Conservation (phyloP, 75 land plant genomes). For the Selaginella moellendorffii region DNA sequence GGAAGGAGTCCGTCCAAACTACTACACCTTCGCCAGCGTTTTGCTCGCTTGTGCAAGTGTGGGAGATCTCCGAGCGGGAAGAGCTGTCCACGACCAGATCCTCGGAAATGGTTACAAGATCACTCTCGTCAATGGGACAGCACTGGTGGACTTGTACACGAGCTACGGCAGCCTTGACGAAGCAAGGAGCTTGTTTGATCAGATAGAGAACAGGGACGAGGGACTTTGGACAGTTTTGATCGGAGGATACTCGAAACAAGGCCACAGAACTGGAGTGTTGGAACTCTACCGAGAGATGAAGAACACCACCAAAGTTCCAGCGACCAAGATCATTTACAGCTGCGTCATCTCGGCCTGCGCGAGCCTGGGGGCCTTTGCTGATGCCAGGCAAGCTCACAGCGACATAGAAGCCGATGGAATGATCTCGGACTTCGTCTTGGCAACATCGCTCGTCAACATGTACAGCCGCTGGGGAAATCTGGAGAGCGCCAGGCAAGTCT, state of each 20-base stretch:
- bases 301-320: slow-evolving; percentile 14
- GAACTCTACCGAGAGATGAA: slow-evolving; percentile 32
- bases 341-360: slow-evolving; percentile 35
- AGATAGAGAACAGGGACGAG: neutral
- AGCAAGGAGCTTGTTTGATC: neutral
- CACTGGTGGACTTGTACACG: slow-evolving; percentile 1
- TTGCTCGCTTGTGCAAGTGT: slow-evolving; percentile 5
- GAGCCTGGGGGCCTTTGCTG: slow-evolving; percentile 25
- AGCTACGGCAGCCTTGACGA: neutral
- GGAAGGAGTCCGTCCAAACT: slow-evolving; percentile 1
- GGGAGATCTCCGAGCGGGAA: neutral
- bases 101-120: neutral
- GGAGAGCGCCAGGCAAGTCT: slow-evolving; percentile 31
- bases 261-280: slow-evolving; percentile 7
- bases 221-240: neutral
- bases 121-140: neutral
- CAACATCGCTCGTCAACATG: slow-evolving; percentile 50
- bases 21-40: neutral
- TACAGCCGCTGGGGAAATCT: slow-evolving; percentile 46
- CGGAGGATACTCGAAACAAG: neutral
- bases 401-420: slow-evolving; percentile 23
- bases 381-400: slow-evolving; percentile 30
- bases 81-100: neutral
- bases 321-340: slow-evolving; percentile 45
- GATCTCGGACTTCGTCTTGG: slow-evolving; percentile 20